Conservation (phyloP, 176 grass and related monocot genomes). For the Guadua angustifolia region DNA sequence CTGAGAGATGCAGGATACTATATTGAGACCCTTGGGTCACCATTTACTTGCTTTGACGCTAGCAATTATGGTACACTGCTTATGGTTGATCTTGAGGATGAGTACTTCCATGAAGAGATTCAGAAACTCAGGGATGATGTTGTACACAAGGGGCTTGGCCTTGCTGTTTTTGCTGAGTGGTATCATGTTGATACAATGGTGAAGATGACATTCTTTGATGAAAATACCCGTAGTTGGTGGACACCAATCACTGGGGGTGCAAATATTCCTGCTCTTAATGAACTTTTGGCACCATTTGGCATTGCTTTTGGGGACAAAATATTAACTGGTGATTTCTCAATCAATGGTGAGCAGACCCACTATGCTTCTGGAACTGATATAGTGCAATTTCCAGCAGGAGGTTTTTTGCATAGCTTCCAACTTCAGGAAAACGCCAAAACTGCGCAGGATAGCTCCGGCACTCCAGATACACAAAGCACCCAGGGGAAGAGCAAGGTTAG, state of each 20-base stretch:
- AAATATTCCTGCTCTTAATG: conserved; percentile 93
- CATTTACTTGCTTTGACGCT: conserved; percentile 95
- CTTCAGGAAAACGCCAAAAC: conserved; percentile 74
- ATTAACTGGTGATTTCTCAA: conserved; percentile 87
- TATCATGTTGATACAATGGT: conserved; percentile 97
- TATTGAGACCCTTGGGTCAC: conserved; percentile 90
- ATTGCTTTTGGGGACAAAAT: conserved; percentile 95
- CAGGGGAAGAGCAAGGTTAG: conserved; percentile 63
- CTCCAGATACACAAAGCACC: conserved; percentile 53
- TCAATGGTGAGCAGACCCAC: conserved; percentile 93
- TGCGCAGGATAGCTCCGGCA: conserved; percentile 53
- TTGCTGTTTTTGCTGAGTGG: conserved; percentile 96
- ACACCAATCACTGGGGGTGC: conserved; percentile 96
- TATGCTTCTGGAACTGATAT: conserved; percentile 99
- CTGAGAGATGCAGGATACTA: conserved; percentile 92
- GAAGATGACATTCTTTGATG: conserved; percentile 99
- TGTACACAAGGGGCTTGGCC: conserved; percentile 74
- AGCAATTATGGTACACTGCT: conserved; percentile 88
- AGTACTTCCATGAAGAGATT: conserved; percentile 94
- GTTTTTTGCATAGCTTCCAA: conserved; percentile 91
- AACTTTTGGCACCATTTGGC: conserved; percentile 83
- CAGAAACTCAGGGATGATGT: conserved; percentile 90
- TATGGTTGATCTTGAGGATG: conserved; percentile 98
- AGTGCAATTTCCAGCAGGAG: conserved; percentile 77
- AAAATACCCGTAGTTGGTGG: conserved; percentile 99